A percentile compares a stretch with the other conserved stretches of the same genome.
Evolutionary conservation across 805 yeast genomes (phyloP).

Genomic region (Blastobotrys parvus): DNA sequence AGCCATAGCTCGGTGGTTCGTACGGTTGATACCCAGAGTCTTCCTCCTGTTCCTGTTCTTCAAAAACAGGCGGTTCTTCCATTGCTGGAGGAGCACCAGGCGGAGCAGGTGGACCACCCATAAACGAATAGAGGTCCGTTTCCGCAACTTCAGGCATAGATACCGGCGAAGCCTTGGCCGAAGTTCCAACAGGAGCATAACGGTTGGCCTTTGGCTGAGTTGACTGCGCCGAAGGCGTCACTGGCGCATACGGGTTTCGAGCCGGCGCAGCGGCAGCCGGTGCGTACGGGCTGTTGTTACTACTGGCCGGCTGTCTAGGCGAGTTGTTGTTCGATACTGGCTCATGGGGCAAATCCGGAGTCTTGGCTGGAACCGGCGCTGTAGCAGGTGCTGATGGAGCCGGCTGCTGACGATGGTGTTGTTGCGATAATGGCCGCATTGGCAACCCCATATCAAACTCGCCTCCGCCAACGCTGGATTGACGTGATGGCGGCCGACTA

Average conservation of each 20-base stretch:
- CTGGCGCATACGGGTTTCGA: slow-evolving; percentile 2
- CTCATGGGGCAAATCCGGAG: slow-evolving; percentile 1
- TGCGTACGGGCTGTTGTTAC: neutral
- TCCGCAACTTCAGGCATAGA: neutral
- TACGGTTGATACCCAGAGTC: slow-evolving; percentile 19
- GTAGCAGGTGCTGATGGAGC: neutral
- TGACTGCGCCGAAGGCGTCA: neutral
- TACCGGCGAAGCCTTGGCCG: neutral
- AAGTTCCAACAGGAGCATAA: slow-evolving; percentile 2
- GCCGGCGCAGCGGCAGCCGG: neutral
- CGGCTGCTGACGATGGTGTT: neutral
- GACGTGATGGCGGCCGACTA: slow-evolving; percentile 2
- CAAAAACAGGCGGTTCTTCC: too few relatives aligned
- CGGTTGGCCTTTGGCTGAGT: neutral
- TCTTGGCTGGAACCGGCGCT: slow-evolving; percentile 1
- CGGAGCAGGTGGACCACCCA: slow-evolving; percentile 10
- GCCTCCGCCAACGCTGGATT: slow-evolving; percentile 5
- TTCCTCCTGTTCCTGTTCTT: slow-evolving; percentile 5
- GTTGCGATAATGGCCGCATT: neutral
- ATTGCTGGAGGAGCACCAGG: slow-evolving; percentile 3
- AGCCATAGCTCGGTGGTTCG: slow-evolving; percentile 15
- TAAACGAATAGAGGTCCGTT: slow-evolving; percentile 15
- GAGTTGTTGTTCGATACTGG: neutral
- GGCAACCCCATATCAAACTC: too few relatives aligned
- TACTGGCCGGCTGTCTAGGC: neutral